Evolutionary conservation across 2,329 filamentous ascomycete species (phyloP), one percentile per base, ranked within the genome.

Genomic region (Aspergillus fumigatus): DNA sequence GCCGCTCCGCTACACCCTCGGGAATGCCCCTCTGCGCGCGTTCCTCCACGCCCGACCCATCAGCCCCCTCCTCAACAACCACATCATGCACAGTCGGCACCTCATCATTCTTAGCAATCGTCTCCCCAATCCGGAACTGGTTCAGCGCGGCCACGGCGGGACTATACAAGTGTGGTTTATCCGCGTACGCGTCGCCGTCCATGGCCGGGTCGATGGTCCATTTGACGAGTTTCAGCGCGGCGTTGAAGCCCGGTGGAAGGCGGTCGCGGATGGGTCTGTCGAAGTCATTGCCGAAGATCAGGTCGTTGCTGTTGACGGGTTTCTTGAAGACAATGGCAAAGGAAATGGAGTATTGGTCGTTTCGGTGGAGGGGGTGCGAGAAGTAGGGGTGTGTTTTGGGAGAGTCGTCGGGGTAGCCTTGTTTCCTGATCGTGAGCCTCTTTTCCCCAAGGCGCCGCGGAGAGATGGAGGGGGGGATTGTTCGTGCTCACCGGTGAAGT

Each of bases 261-360:
- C 87, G 84, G 70, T 96, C 88, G 29, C 91, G 84, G 65, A 99
- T 94, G 0, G 94, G 90, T 51, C 89, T 84, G 68, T 96, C 92
- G 70, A 97, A 97, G 78, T 97, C 92, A 72, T 97, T 97, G 45
- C 93, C 94, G 66, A 96, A 96, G 53, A 97, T 86, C 2, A 99
- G 80, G 60, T 95, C 86, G 26, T 83, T 74, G 48, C 85, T 91
- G 3, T 80, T 79, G 55, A 96, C 85, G 38, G 74, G 74, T 29
- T 77, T 66, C 65, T 89, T 90, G n/a, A 88, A 90, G 0, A 83
- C 85, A 72, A 97, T 90, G 48, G 84, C 82, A 69, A 96, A 88
- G 32, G 84, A 82, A 66, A 97, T 91, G 65, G 87, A 90, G 79
- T 97, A 97, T 70, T 91, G 88, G 73, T 97, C 92, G 60, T 80